Percentiles rank a stretch among this genome's conserved stretches.
phyloP scores from a whole-genome alignment of 345 rosid genomes.

The Lagerstroemia speciosa region DNA sequence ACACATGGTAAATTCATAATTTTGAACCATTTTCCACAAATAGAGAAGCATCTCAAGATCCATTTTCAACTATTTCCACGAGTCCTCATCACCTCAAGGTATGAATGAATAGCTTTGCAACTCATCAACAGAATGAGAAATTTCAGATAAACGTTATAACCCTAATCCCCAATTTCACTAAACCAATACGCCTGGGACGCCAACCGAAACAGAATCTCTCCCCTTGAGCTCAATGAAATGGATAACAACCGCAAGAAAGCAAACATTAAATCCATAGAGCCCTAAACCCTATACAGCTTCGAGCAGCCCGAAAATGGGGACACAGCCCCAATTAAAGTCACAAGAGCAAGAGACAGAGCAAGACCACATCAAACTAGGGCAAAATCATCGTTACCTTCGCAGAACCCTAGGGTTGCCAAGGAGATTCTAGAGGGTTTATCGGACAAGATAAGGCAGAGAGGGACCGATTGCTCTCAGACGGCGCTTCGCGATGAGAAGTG shows the following conservation, averaged over 20 bases:
- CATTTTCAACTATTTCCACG: background rate
- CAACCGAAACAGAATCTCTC: background rate
- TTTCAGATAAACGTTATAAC: background rate
- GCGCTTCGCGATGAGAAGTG: background rate
- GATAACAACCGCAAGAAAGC: no score
- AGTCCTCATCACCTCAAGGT: background rate
- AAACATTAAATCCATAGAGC: background rate
- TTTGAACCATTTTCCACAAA: no score
- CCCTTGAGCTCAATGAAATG: background rate
- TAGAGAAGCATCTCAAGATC: background rate
- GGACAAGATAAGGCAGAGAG: background rate
- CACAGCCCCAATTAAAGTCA: background rate
- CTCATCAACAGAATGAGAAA: background rate
- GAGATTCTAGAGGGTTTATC: background rate
- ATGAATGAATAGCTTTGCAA: background rate
- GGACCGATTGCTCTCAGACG: constrained; percentile 2
- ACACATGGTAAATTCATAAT: no score
- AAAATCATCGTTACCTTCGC: constrained; percentile 1
- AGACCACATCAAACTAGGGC: background rate
- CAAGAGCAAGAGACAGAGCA: background rate
- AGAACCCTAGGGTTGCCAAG: background rate
- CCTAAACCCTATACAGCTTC: constrained; percentile 8
- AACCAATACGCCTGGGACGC: background rate
- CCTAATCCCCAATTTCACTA: constrained; percentile 1
- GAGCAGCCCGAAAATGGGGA: background rate